Evolutionary conservation across 306 rosid species (phyloP).

Genomic region (Fragaria iinumae): DNA sequence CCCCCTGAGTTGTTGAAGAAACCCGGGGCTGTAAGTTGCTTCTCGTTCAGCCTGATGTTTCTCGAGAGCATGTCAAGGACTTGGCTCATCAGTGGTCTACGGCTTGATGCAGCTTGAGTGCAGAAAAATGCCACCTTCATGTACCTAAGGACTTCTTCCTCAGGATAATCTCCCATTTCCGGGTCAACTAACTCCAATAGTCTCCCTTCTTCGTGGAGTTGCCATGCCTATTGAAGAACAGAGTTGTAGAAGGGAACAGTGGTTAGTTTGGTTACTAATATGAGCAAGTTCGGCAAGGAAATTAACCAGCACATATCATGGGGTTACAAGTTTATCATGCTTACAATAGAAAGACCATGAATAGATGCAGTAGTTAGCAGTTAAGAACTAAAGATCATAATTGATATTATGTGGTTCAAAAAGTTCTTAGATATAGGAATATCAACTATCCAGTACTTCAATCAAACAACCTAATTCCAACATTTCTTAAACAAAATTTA

Average conservation of each 20-base stretch:
- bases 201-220: slow-evolving; percentile 68
- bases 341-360: not conserved
- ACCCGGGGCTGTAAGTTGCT: slow-evolving; percentile 74
- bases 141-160: slow-evolving; percentile 64
- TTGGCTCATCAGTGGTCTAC: slow-evolving; percentile 78
- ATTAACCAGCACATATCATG: not conserved
- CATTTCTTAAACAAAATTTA: not conserved
- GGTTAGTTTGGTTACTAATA: not conserved
- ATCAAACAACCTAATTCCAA: not conserved
- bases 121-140: slow-evolving; percentile 93
- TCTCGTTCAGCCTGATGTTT: slow-evolving; percentile 66
- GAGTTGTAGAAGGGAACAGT: not conserved
- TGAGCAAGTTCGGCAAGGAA: not conserved
- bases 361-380: not conserved
- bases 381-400: not conserved
- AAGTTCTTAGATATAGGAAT: not conserved
- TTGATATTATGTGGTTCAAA: not conserved
- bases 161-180: slow-evolving; percentile 54
- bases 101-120: slow-evolving; percentile 69
- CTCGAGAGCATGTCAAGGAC: slow-evolving; percentile 82
- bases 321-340: not conserved
- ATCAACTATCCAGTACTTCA: not conserved
- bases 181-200: slow-evolving; percentile 74
- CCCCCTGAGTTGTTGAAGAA: slow-evolving; percentile 45
- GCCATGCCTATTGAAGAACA: slow-evolving; percentile 68